These are phyloP conservation scores for Sarocladium kiliense DNA, from an alignment of 2,329 filamentous ascomycete species.

Conservation along the genomic window DNA sequence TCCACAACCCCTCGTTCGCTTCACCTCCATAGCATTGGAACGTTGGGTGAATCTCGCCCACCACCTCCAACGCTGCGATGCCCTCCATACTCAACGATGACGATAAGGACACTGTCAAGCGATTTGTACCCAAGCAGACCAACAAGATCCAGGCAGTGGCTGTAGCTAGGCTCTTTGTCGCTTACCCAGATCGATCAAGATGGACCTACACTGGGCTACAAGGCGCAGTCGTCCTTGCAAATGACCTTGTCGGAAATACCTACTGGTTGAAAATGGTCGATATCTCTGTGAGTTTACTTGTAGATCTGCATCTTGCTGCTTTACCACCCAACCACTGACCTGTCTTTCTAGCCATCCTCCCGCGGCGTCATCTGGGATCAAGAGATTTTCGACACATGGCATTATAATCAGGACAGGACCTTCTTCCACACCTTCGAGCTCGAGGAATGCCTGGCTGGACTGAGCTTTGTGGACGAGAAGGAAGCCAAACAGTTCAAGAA, in stretches of 20 bases:
- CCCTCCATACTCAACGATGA: slow-evolving; percentile 75
- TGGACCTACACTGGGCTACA: slow-evolving; percentile 95
- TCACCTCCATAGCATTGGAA: neutral
- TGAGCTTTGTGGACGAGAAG: slow-evolving; percentile 95
- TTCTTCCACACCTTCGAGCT: slow-evolving; percentile 98
- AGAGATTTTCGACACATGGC: slow-evolving; percentile 93
- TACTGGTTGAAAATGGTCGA: slow-evolving; percentile 98
- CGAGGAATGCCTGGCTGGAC: slow-evolving; percentile 81
- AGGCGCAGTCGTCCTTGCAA: slow-evolving; percentile 84
- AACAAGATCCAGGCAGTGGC: slow-evolving; percentile 98
- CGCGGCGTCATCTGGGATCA: slow-evolving; percentile 94
- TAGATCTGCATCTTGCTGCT: neutral
- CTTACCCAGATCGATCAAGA: slow-evolving; percentile 76
- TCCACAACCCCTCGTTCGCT: neutral
- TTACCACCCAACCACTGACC: slow-evolving; percentile 10
- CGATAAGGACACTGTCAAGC: slow-evolving; percentile 95
- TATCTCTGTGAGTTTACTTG: slow-evolving; percentile 61
- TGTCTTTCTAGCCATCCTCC: slow-evolving; percentile 56
- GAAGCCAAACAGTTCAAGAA: slow-evolving; percentile 96
- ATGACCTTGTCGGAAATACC: slow-evolving; percentile 90
- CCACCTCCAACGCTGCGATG: slow-evolving; percentile 34
- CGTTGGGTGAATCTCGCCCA: neutral
- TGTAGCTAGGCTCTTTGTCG: slow-evolving; percentile 88
- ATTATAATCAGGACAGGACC: slow-evolving; percentile 92
- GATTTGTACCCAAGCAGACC: slow-evolving; percentile 83